Conservation (phyloP, 78 protist genomes). For the Dictyostelium discoideum region DNA sequence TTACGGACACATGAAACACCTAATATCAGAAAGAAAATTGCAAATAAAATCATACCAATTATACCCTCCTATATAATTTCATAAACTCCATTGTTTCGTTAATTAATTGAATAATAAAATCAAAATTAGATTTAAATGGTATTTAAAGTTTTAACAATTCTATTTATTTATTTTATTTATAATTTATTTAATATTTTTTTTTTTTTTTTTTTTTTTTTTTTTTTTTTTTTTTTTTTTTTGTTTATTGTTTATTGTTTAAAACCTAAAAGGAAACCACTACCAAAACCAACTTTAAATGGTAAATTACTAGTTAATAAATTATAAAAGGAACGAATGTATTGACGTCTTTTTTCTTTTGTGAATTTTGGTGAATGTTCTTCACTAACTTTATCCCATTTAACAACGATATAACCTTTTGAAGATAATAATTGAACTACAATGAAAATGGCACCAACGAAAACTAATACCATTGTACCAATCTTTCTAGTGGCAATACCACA, state of each 20-base stretch:
- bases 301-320: conserved; percentile 48
- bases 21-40: no score
- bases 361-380: conserved; percentile 29
- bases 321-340: not conserved
- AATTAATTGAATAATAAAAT: no score
- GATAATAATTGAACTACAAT: conserved; percentile 53
- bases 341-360: conserved; percentile 58
- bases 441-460: conserved; percentile 53
- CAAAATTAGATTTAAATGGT: no score
- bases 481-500: conserved; percentile 63
- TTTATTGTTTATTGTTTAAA: not conserved
- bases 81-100: no score
- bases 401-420: conserved; percentile 60
- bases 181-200: no score
- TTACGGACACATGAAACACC: no score
- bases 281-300: conserved; percentile 53
- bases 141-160: no score
- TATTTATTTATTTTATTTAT: no score
- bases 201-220: no score
- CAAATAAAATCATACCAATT: no score
- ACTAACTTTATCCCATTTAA: conserved; percentile 48
- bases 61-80: no score
- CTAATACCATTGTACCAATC: conserved; percentile 29
- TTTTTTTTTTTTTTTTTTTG: no score
- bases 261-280: conserved; percentile 46